These are phyloP conservation scores for Colletotrichum sp. DNA, from an alignment of 2,329 filamentous ascomycete genomes.

Conservation along the genomic window DNA sequence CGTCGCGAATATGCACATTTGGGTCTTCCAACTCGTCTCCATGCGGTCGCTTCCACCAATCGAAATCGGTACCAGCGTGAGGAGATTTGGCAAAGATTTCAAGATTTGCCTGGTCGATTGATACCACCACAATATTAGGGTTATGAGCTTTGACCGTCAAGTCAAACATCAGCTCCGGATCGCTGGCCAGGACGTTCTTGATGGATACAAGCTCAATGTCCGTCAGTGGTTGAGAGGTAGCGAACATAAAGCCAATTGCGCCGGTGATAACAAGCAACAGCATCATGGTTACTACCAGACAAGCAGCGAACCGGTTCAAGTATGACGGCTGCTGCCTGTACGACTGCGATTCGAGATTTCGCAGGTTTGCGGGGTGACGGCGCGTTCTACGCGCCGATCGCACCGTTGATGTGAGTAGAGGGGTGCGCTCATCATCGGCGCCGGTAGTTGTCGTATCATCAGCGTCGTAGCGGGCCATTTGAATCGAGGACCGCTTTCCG, in stretches of 20 bases:
- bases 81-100: constrained; percentile 95
- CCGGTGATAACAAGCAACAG: constrained; percentile 83
- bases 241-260: constrained; percentile 86
- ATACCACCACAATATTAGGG: constrained; percentile 89
- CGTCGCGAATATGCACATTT: constrained; percentile 31
- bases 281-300: constrained; percentile 82
- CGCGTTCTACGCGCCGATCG: constrained; percentile 65
- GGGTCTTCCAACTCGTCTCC: constrained; percentile 12
- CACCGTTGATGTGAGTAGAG: constrained; percentile 68
- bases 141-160: constrained; percentile 87
- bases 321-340: constrained; percentile 68
- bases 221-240: constrained; percentile 85
- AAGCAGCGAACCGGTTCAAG: constrained; percentile 80
- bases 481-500: constrained; percentile 58
- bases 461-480: constrained; percentile 75
- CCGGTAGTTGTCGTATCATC: constrained; percentile 63
- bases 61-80: constrained; percentile 74
- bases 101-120: constrained; percentile 84
- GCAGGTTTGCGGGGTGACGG: constrained; percentile 59
- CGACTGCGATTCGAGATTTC: constrained; percentile 76
- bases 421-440: constrained; percentile 88
- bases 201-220: constrained; percentile 82
- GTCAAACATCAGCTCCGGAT: constrained; percentile 95
- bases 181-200: constrained; percentile 88
- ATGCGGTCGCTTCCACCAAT: constrained; percentile 60